Evolutionary conservation across 768 basidiomycete species (phyloP), one percentile per base, ranked within the genome.

Genomic region (Amanita rubescens): DNA sequence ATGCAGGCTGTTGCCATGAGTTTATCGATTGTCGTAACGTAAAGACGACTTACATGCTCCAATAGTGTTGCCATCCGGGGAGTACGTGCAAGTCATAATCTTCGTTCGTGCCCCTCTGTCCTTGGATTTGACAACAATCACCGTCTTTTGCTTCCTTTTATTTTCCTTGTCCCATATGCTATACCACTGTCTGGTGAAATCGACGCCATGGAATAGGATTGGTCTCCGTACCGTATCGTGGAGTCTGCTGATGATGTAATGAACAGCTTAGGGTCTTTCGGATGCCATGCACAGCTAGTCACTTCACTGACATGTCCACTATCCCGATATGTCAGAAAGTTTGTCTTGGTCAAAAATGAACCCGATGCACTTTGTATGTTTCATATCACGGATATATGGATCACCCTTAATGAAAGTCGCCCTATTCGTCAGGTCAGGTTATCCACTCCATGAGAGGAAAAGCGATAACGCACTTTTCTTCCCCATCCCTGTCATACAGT

Each of bases 301-400:
- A 98, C 62, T 67, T 97, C 94, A 19, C 87, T 85, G 38, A 97
- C 94, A 71, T 99, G 96, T 1, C 96, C 96, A 25, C 94, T 97
- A 55, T 17, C 22, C 39, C 10, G 39, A 39, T 51, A 37, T 48
- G 33, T 30, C n/a, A 58, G 47, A 17, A 56, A 39, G 15, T 7
- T 37, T 39, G 35, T 27, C 49, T 38, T 38, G 49, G 39, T 27
- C 34, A 9, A 22, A 8, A 49, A 50, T 37, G 34, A 14, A 56
- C 8, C 12, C 15, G 46, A 74, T 93, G 59, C 62, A 95, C 95
- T 87, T 79, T n/a, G 96, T 99, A 65, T 98, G 87, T 69, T 92
- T 92, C 90, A 99, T 94, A 70, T 99, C 96, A 53, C 96, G 87
- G 60, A 99, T 90, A 67, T 98, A 99, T 55, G 90, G 91, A 70